A percentile compares a stretch with the other conserved stretches of the same genome.
Evolutionary conservation across 2,329 filamentous ascomycete genomes (phyloP).

Genomic region (Neopestalotiopsis sp.): DNA sequence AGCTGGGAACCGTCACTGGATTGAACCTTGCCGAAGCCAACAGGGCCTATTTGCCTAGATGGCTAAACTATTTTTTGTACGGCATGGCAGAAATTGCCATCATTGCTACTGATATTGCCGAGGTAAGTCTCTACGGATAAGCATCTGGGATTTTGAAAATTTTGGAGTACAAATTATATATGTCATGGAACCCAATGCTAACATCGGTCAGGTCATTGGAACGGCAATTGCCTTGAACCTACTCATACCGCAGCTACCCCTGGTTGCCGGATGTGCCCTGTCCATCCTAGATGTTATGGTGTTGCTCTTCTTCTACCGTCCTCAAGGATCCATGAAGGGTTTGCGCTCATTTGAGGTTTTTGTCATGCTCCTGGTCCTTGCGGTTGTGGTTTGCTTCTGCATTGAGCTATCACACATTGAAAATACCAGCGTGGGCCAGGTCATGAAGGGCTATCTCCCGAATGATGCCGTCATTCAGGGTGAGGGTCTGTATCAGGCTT

Average conservation of each 20-base stretch:
- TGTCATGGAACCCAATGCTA: background rate
- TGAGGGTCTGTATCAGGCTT: conserved; percentile 70
- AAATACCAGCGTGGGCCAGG: conserved; percentile 59
- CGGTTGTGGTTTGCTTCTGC: conserved; percentile 73
- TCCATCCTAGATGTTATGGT: conserved; percentile 73
- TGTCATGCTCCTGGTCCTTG: conserved; percentile 68
- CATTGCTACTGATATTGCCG: conserved; percentile 74
- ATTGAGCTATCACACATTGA: conserved; percentile 70
- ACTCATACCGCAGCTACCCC: conserved; percentile 65
- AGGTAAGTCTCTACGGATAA: conserved; percentile 45
- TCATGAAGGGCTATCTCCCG: conserved; percentile 70
- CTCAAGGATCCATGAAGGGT: conserved; percentile 62
- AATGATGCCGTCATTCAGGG: conserved; percentile 63
- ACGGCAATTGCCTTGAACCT: conserved; percentile 74
- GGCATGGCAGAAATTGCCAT: conserved; percentile 70
- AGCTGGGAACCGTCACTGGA: conserved; percentile 72
- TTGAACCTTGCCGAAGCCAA: conserved; percentile 71
- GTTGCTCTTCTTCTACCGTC: conserved; percentile 70
- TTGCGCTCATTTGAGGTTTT: conserved; percentile 69
- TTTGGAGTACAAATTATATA: too few species aligned
- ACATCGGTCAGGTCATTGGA: conserved; percentile 63
- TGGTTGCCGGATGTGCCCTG: conserved; percentile 72
- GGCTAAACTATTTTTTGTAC: conserved; percentile 69
- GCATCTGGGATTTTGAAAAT: too few species aligned
- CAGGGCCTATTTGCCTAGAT: conserved; percentile 67